These are phyloP conservation scores for Apocynum venetum DNA, from an alignment of 257 asterid species.

Conservation along the genomic window DNA sequence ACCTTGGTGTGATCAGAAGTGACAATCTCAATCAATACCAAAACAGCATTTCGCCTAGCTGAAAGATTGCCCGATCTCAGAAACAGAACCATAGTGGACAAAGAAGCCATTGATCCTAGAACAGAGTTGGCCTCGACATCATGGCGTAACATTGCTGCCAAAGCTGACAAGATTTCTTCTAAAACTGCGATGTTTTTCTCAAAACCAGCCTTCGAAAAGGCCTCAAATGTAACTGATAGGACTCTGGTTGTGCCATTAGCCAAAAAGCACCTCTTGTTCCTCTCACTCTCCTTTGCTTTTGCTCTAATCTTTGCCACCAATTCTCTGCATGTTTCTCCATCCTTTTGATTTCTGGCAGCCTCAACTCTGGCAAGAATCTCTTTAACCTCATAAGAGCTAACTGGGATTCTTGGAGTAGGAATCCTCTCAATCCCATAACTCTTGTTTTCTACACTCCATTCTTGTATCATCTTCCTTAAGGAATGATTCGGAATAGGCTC, in stretches of 20 bases:
- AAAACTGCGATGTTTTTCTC: conserved; percentile 3
- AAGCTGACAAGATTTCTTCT: conserved; percentile 34
- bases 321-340: conserved; percentile 22
- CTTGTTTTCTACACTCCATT: conserved; percentile 52
- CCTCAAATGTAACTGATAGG: conserved; percentile 34
- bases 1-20: conserved; percentile 8
- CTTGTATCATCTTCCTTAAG: conserved; percentile 41
- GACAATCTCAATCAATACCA: conserved; percentile 21
- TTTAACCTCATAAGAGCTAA: conserved; percentile 26
- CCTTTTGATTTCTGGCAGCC: conserved; percentile 6
- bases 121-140: conserved; percentile 28
- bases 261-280: conserved; percentile 36
- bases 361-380: conserved; percentile 21
- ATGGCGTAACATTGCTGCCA: conserved; percentile 22
- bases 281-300: conserved; percentile 37
- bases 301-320: conserved; percentile 26
- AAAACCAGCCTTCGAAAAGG: conserved; percentile 13
- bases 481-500: conserved; percentile 31
- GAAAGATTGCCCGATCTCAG: conserved; percentile 32
- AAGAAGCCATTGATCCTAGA: conserved; percentile 36
- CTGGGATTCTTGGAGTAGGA: conserved; percentile 44
- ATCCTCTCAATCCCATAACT: conserved; percentile 42
- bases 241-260: conserved; percentile 22
- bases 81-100: conserved; percentile 27
- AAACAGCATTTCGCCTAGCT: conserved; percentile 23